Conservation (phyloP, 2,329 filamentous ascomycete species). For the Calonectria hongkongensis region DNA sequence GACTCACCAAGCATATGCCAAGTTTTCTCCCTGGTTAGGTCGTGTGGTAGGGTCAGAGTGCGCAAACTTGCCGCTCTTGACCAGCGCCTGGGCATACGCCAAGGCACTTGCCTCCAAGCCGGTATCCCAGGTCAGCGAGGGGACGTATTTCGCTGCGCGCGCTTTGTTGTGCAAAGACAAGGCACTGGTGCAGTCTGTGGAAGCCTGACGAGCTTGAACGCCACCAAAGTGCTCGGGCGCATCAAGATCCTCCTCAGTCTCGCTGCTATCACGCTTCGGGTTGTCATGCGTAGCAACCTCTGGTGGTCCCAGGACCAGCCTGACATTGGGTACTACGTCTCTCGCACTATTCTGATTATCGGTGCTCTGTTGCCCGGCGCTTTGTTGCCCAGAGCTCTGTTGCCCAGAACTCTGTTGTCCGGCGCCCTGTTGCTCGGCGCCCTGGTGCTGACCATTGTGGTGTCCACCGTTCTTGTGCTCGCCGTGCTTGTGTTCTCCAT, state of each 20-base stretch:
- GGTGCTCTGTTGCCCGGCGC: neutral
- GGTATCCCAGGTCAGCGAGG: neutral
- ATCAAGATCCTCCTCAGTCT: neutral
- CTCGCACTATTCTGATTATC: no score
- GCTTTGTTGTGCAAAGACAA: constrained; percentile 6
- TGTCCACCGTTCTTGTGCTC: no score
- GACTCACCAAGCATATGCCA: constrained; percentile 9
- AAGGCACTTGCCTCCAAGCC: neutral
- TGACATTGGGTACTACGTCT: neutral
- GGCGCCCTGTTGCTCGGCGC: neutral
- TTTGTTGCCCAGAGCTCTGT: no score
- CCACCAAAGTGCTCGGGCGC: neutral
- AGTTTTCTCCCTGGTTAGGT: constrained; percentile 15
- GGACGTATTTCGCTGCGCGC: neutral
- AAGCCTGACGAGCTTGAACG: neutral
- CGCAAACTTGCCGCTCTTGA: neutral
- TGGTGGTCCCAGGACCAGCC: neutral
- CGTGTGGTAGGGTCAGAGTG: constrained; percentile 2
- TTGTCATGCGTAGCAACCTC: neutral
- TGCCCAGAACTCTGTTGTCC: no score
- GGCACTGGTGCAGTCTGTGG: neutral
- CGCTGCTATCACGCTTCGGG: neutral
- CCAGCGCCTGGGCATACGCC: neutral
- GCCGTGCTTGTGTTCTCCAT: no score
- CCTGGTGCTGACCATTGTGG: no score